Evolutionary conservation across 75 land plant species (phyloP).

Genomic region (Pinus albicaulis): DNA sequence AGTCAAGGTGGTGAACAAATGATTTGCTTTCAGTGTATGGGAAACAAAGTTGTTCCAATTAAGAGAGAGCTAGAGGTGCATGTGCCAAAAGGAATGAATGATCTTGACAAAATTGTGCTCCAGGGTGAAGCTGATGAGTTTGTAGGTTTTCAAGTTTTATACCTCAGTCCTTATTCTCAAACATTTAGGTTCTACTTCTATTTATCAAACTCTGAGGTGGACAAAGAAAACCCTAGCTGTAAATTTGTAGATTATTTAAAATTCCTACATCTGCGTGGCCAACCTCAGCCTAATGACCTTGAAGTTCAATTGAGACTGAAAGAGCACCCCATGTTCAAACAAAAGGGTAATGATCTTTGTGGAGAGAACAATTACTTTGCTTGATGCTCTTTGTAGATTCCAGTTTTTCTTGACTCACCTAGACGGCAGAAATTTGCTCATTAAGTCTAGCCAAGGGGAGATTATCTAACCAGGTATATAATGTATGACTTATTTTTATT

Average conservation of each 20-base stretch:
- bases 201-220: no score
- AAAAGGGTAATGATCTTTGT: conserved; percentile 37
- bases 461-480: no score
- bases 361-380: conserved; percentile 17
- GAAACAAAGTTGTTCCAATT: conserved; percentile 56
- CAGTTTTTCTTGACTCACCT: conserved; percentile 30
- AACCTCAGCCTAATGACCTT: conserved; percentile 32
- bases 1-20: conserved; percentile 57
- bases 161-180: background rate
- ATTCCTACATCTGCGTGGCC: conserved; percentile 10
- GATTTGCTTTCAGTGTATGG: conserved; percentile 67
- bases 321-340: conserved; percentile 33
- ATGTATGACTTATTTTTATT: no score
- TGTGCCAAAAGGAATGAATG: conserved; percentile 81
- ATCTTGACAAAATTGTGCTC: conserved; percentile 57
- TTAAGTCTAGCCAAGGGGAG: conserved; percentile 59
- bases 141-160: conserved; percentile 27
- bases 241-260: no score
- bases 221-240: no score
- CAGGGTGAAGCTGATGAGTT: conserved; percentile 85
- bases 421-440: conserved; percentile 22
- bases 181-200: no score
- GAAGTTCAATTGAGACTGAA: conserved; percentile 35
- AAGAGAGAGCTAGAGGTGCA: conserved; percentile 77
- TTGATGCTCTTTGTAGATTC: conserved; percentile 35